phyloP scores from a whole-genome alignment of 202 grass and related monocot species.

The Eragrostis tef region DNA sequence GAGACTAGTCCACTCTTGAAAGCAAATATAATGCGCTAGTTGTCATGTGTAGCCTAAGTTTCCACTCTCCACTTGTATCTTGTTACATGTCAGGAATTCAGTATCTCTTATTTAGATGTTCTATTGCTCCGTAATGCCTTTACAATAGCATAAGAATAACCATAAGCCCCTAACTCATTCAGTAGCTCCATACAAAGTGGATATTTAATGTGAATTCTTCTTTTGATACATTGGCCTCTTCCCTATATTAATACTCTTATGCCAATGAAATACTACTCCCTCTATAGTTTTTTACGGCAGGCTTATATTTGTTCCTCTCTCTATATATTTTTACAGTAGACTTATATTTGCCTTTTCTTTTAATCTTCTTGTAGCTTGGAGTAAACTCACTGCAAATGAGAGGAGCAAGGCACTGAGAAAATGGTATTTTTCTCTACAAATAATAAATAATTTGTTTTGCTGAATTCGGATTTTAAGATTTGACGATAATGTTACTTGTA shows the following conservation, averaged over 20 bases:
- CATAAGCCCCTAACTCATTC: not conserved
- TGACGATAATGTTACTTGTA: slow-evolving; percentile 19
- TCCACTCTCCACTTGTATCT: not conserved
- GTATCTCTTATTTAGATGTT: not conserved
- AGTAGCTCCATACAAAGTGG: too few relatives aligned
- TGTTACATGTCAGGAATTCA: not conserved
- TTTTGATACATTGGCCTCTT: not conserved
- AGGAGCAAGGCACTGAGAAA: slow-evolving; percentile 93
- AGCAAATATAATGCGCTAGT: not conserved
- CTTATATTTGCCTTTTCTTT: too few relatives aligned
- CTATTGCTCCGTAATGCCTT: not conserved
- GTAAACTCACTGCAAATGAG: slow-evolving; percentile 85
- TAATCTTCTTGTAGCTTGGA: slow-evolving; percentile 73
- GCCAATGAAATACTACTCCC: not conserved
- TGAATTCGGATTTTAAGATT: slow-evolving; percentile 13
- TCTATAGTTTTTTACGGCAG: not conserved
- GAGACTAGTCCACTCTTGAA: too few relatives aligned
- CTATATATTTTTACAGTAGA: not conserved
- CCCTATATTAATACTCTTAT: too few relatives aligned
- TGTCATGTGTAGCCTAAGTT: not conserved
- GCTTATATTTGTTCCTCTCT: slow-evolving; percentile 1
- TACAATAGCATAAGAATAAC: not conserved
- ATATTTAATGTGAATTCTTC: not conserved
- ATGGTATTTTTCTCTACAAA: slow-evolving; percentile 66
- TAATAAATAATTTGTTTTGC: slow-evolving; percentile 4